Percentiles rank a stretch among this genome's conserved stretches.
Evolutionary conservation across 2,329 filamentous ascomycete species (phyloP).

Genomic region (Lachnellula willkommii): DNA sequence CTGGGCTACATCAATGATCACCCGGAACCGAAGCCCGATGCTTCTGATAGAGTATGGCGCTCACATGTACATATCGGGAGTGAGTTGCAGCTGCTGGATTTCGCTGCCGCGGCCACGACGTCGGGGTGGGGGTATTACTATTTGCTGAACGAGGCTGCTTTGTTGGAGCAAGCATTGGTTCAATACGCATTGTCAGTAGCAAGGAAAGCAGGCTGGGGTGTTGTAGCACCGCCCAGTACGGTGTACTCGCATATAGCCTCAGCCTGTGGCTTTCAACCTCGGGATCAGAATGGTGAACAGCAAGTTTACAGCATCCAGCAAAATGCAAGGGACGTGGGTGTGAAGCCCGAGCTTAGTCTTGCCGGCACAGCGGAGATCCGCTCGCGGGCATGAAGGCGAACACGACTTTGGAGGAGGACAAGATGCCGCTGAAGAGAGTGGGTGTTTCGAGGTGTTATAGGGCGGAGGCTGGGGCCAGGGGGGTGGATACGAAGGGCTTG

Average conservation of each 20-base stretch:
- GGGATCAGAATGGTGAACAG: conserved; percentile 84
- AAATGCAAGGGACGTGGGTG: conserved; percentile 53
- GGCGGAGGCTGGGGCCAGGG: conserved; percentile 86
- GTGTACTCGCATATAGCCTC: conserved; percentile 88
- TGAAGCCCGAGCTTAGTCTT: conserved; percentile 67
- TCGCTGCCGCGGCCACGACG: conserved; percentile 71
- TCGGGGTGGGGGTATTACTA: conserved; percentile 99
- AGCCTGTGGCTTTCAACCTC: conserved; percentile 90
- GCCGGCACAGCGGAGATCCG: conserved; percentile 90
- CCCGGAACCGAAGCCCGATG: conserved; percentile 38
- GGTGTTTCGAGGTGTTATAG: conserved; percentile 91
- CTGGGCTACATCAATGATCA: conserved; percentile 76
- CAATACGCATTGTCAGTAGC: conserved; percentile 77
- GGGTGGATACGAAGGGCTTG: conserved; percentile 85
- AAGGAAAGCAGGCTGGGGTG: conserved; percentile 68
- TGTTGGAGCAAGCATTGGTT: conserved; percentile 90
- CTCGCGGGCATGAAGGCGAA: conserved; percentile 86
- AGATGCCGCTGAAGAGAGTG: conserved; percentile 73
- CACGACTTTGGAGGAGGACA: conserved; percentile 55
- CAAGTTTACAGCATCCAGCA: conserved; percentile 82
- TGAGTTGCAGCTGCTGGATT: conserved; percentile 86
- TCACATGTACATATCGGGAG: conserved; percentile 84
- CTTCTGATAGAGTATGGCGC: conserved; percentile 44
- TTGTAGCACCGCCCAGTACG: conserved; percentile 79
- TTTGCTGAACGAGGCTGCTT: conserved; percentile 81